These are phyloP conservation scores for Capsicum chinense DNA, from an alignment of 257 asterid genomes.

Conservation along the genomic window DNA sequence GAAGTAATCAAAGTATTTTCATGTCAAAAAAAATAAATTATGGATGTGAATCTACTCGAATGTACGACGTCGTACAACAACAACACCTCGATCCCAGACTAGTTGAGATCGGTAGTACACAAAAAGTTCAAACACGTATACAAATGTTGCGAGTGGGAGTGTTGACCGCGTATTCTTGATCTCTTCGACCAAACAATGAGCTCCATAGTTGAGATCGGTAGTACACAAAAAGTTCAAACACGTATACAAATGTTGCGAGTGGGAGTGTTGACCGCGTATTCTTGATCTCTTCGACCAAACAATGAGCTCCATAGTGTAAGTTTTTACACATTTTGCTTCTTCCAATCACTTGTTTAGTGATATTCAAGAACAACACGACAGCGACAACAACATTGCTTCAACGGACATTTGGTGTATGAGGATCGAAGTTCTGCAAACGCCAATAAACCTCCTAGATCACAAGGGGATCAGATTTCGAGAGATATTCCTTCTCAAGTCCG, in stretches of 20 bases:
- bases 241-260: not conserved
- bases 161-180: not conserved
- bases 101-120: not conserved
- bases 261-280: not conserved
- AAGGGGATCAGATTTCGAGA: constrained; percentile 45
- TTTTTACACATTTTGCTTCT: constrained; percentile 15
- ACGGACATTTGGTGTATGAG: not conserved
- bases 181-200: not conserved
- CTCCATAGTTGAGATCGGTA: not conserved
- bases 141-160: not conserved
- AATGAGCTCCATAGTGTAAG: constrained; percentile 11
- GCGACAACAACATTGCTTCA: not conserved
- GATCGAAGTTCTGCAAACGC: not conserved
- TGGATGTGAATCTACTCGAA: not conserved
- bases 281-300: not conserved
- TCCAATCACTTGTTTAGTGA: constrained; percentile 3
- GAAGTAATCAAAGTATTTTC: not conserved
- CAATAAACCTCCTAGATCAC: not conserved
- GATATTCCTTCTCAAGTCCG: constrained; percentile 83
- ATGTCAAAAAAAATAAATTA: not conserved
- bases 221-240: not conserved
- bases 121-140: not conserved
- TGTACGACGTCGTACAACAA: not conserved
- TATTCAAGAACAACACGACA: not conserved
- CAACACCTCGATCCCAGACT: not conserved